Percentiles rank a stretch among this genome's conserved stretches.
These are phyloP conservation scores for Aspergillus leporis DNA, from an alignment of 495 filamentous ascomycete species.

Conservation along the genomic window DNA sequence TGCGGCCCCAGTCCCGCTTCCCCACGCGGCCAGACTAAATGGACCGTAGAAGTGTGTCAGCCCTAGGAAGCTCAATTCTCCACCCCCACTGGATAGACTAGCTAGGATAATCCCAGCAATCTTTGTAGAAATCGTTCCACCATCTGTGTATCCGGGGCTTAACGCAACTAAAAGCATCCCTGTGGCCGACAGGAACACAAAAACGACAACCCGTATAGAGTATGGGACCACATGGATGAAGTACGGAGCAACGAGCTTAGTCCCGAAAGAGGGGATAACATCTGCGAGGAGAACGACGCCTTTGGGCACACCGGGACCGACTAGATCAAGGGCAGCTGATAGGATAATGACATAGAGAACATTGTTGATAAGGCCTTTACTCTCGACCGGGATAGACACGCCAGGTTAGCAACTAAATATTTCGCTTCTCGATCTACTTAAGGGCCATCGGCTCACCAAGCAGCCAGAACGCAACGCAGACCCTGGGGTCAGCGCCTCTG, in stretches of 20 bases:
- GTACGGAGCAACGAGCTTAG: conserved; percentile 87
- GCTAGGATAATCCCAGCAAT: conserved; percentile 83
- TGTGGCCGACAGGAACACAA: conserved; percentile 66
- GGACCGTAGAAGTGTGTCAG: conserved; percentile 91
- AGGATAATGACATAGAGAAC: conserved; percentile 97
- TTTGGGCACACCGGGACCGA: conserved; percentile 81
- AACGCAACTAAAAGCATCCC: conserved; percentile 90
- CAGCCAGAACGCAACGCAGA: conserved; percentile 86
- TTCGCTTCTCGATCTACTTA: neutral
- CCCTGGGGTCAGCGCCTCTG: conserved; percentile 65
- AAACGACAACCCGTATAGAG: conserved; percentile 66
- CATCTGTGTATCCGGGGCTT: conserved; percentile 61
- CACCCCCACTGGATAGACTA: conserved; percentile 77
- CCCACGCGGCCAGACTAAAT: conserved; percentile 90
- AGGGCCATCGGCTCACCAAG: conserved; percentile 62
- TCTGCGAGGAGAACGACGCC: conserved; percentile 90
- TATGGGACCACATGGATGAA: conserved; percentile 90
- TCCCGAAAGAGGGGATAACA: conserved; percentile 83
- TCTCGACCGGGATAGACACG: neutral
- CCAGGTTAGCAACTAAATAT: neutral
- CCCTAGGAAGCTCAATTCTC: conserved; percentile 86
- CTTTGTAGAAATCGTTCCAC: conserved; percentile 66
- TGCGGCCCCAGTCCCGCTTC: conserved; percentile 88
- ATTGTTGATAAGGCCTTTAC: conserved; percentile 91
- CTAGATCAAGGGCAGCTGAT: conserved; percentile 92